phyloP scores from a whole-genome alignment of 106 monocot genomes.

The Phalaenopsis aphrodite region DNA sequence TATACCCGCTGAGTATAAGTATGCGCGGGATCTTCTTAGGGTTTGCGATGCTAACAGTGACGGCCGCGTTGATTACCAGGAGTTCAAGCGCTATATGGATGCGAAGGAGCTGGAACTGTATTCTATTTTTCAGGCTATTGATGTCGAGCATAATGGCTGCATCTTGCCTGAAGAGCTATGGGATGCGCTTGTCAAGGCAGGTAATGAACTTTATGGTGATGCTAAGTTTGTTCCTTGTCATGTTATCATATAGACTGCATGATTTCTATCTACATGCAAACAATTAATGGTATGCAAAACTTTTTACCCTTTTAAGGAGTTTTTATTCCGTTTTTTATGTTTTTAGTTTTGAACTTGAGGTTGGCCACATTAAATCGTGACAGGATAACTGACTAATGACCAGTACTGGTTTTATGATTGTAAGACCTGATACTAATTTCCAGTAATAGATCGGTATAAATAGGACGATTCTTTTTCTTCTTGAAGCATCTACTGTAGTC shows the following conservation, averaged over 20 bases:
- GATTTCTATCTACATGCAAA: background rate
- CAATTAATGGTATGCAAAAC: background rate
- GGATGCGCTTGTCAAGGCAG: constrained; percentile 89
- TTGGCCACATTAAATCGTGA: too few species aligned
- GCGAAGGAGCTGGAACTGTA: constrained; percentile 92
- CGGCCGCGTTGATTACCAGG: constrained; percentile 67
- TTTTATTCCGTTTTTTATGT: background rate
- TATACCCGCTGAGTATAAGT: constrained; percentile 86
- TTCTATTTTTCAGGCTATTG: constrained; percentile 88
- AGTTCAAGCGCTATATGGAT: constrained; percentile 79
- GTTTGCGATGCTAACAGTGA: constrained; percentile 75
- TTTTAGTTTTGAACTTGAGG: background rate
- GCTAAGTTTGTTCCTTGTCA: background rate
- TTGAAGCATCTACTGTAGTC: too few species aligned
- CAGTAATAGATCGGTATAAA: too few species aligned
- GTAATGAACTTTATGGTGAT: constrained; percentile 22
- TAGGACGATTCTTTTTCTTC: too few species aligned
- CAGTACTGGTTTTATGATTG: too few species aligned
- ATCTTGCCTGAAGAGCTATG: constrained; percentile 90
- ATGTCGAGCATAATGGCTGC: constrained; percentile 91
- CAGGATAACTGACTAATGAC: too few species aligned
- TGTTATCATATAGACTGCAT: background rate
- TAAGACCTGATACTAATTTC: too few species aligned
- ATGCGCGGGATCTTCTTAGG: constrained; percentile 72
- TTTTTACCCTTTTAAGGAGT: background rate